A percentile compares a stretch with the other conserved stretches of the same genome.
These are phyloP conservation scores for Peribolospora kevripleyi DNA, from an alignment of 768 basidiomycete species.

Conservation along the genomic window DNA sequence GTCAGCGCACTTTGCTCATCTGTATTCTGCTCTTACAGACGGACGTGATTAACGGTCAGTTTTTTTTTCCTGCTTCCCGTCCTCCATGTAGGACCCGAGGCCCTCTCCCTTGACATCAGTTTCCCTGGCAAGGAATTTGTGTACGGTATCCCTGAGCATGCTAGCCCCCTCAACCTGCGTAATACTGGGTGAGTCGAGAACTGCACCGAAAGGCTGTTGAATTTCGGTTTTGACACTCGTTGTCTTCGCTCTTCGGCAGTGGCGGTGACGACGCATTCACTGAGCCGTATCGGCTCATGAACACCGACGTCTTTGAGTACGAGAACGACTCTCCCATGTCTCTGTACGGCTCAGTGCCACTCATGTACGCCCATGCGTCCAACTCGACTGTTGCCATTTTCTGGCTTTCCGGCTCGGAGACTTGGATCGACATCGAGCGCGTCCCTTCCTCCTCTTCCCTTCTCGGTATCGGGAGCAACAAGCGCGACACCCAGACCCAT, in stretches of 20 bases:
- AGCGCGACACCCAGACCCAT: constrained; percentile 44
- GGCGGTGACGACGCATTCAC: constrained; percentile 50
- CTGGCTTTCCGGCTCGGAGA: constrained; percentile 67
- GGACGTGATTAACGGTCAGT: neutral
- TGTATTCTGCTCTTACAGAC: neutral
- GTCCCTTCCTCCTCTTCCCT: neutral
- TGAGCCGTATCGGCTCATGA: constrained; percentile 87
- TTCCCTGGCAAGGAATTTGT: constrained; percentile 80
- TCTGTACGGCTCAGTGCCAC: constrained; percentile 8
- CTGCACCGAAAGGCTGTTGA: neutral
- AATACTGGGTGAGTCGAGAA: constrained; percentile 29
- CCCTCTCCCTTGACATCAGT: constrained; percentile 66
- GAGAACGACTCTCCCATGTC: constrained; percentile 30
- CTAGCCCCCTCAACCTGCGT: constrained; percentile 67
- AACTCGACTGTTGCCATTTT: constrained; percentile 77
- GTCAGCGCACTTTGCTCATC: constrained; percentile 23
- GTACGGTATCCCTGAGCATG: constrained; percentile 92
- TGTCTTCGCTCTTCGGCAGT: constrained; percentile 15
- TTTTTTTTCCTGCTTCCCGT: neutral
- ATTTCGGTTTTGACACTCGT: neutral
- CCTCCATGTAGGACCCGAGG: constrained; percentile 53
- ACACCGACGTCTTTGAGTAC: constrained; percentile 91
- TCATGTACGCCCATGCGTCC: constrained; percentile 77
- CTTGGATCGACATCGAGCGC: constrained; percentile 71
- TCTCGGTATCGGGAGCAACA: too few species aligned